Percentiles rank a stretch among this genome's conserved stretches.
These are phyloP conservation scores for Vitis rupestris DNA, from an alignment of 164 flowering plant species.

Conservation along the genomic window DNA sequence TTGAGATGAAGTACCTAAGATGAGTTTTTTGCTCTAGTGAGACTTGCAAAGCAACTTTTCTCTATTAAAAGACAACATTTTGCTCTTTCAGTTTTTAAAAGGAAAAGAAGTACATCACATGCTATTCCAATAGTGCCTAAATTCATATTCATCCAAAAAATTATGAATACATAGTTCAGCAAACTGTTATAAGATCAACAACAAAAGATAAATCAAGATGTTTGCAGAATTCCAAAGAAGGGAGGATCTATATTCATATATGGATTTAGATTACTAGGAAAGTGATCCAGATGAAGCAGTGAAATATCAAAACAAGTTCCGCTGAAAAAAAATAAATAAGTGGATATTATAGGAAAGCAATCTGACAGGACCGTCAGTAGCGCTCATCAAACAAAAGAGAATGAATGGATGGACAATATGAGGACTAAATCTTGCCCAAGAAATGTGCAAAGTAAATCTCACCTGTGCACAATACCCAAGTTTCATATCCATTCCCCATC, in stretches of 20 bases:
- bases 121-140: too few relatives aligned
- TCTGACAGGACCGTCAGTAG: too few relatives aligned
- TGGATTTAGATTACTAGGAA: neutral
- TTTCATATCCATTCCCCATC: constrained; percentile 99
- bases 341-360: neutral
- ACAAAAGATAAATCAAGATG: neutral
- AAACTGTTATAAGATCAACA: too few relatives aligned
- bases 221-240: neutral
- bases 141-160: too few relatives aligned
- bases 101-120: too few relatives aligned
- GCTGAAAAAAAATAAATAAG: neutral
- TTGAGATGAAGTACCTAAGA: too few relatives aligned
- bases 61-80: too few relatives aligned
- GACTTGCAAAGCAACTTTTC: neutral
- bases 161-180: too few relatives aligned
- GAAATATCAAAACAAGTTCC: neutral
- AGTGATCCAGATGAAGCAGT: neutral
- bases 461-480: constrained; percentile 99
- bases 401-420: neutral
- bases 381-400: neutral
- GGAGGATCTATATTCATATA: neutral
- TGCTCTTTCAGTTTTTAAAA: too few relatives aligned
- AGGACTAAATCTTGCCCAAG: neutral
- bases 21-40: neutral
- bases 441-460: constrained; percentile 7